Conservation (phyloP, 495 filamentous ascomycete genomes). For the Hamigera avellanea region DNA sequence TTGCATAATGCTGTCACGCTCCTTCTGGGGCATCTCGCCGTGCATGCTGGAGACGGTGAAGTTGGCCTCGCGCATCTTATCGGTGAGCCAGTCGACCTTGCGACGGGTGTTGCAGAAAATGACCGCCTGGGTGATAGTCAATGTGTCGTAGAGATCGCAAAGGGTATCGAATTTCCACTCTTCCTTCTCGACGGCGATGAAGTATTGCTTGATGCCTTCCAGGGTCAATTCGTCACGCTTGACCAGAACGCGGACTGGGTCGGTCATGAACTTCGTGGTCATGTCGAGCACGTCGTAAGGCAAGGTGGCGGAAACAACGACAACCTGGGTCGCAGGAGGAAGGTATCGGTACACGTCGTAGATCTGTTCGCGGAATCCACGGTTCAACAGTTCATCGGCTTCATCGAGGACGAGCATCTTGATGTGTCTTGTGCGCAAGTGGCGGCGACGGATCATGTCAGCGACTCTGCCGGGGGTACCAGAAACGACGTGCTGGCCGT, state of each 20-base stretch:
- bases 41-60: conserved; percentile 99
- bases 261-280: conserved; percentile 99
- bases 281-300: conserved; percentile 98
- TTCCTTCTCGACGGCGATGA: conserved; percentile 98
- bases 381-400: conserved; percentile 84
- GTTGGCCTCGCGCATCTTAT: conserved; percentile 96
- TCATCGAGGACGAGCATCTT: conserved; percentile 99
- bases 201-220: conserved; percentile 98
- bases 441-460: conserved; percentile 97
- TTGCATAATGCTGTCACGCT: conserved; percentile 97
- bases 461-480: conserved; percentile 93
- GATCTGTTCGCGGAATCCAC: conserved; percentile 97
- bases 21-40: conserved; percentile 96
- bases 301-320: conserved; percentile 93
- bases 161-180: conserved; percentile 99
- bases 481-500: conserved; percentile 93
- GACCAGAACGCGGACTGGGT: conserved; percentile 96
- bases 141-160: conserved; percentile 96
- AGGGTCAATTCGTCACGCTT: conserved; percentile 99
- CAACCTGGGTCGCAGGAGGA: conserved; percentile 91
- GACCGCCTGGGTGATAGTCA: conserved; percentile 98
- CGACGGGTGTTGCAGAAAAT: conserved; percentile 99
- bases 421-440: conserved; percentile 86
- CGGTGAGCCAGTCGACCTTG: conserved; percentile 99
- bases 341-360: conserved; percentile 98